Evolutionary conservation across 192 early-diverging fungal genomes (phyloP).

Genomic region (Neocallimastix lanati): DNA sequence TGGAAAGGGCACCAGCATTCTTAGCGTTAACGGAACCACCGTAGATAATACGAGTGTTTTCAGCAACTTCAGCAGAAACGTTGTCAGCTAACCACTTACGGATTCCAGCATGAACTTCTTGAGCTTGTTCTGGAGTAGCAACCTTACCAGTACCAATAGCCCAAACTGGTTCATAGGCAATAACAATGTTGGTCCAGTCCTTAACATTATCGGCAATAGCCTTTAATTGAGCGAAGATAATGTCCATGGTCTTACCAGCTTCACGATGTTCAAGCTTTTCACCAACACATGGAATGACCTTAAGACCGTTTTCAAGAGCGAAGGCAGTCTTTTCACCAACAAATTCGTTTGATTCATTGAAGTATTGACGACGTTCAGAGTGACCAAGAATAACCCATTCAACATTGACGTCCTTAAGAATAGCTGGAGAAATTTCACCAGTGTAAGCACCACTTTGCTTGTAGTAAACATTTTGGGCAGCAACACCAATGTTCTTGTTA

Average conservation of each 20-base stretch:
- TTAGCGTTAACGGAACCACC: conserved; percentile 82
- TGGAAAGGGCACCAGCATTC: conserved; percentile 62
- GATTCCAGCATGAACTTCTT: conserved; percentile 84
- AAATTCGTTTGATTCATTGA: conserved; percentile 71
- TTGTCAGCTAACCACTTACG: conserved; percentile 69
- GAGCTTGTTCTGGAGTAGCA: conserved; percentile 77
- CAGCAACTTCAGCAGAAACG: conserved; percentile 70
- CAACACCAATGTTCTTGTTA: conserved; percentile 55
- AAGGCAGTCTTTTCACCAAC: conserved; percentile 76
- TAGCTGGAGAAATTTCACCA: conserved; percentile 86
- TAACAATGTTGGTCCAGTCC: conserved; percentile 85
- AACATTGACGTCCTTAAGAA: conserved; percentile 88
- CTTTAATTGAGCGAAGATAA: conserved; percentile 75
- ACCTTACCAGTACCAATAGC: conserved; percentile 99
- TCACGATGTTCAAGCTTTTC: conserved; percentile 93
- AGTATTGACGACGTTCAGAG: conserved; percentile 92
- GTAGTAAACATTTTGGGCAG: conserved; percentile 87
- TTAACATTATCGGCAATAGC: conserved; percentile 48
- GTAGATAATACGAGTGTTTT: conserved; percentile 82
- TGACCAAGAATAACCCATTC: conserved; percentile 96
- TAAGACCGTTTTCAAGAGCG: conserved; percentile 69
- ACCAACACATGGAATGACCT: conserved; percentile 87
- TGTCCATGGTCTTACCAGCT: conserved; percentile 61
- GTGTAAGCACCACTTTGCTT: conserved; percentile 85
- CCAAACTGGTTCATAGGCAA: conserved; percentile 99